Base-by-base conservation (phyloP, 352 stramenopile species). In the Phytophthora rubi region DNA sequence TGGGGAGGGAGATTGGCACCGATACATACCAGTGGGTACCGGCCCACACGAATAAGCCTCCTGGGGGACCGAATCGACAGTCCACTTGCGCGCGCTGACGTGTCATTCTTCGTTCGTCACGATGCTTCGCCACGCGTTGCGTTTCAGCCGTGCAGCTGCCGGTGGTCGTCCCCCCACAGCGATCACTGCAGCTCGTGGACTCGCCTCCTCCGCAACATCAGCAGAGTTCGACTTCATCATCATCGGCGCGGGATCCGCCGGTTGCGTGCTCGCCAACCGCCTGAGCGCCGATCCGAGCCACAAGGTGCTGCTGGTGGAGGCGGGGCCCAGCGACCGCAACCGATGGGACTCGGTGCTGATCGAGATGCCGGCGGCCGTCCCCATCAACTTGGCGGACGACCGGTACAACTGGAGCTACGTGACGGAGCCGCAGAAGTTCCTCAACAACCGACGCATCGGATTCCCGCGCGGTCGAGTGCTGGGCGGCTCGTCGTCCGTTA, bases 191-290 rank as follows among this genome's bases (percentile, higher is more conserved):
- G 32, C 54, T 6, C 74, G 76, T 57, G 68, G 65, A 9, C 59
- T 85, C 59, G 70, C 74, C 51, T 71, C 71, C 23, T 54, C 69
- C n/a, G 32, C 57, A 1, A 30, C 58, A 3, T 70, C 62, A 3
- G 37, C 67, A 28, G 81, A 88, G 60, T 93, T 82, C 73, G 93
- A 98, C 79, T 98, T 96, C 76, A 85, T 98, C 58, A 88, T 98
- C 59, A 87, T 98, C n/a, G 94, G 94, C 62, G 92, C 74, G 15
- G 94, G 94, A 21, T 94, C 90, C 0, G 92, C 91, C 8, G 93
- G 94, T 44, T 97, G 90, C 67, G 86, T 98, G 53, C 80, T 98
- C 13, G 94, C 94, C 44, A 97, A 95, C 70, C 79, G 86, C 9
- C 75, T 98, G 55, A 95, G 77, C 37, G 89, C 89, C 32, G 76